These are phyloP conservation scores for Globisporangium ultimum DNA, from an alignment of 352 stramenopile species.

Conservation along the genomic window DNA sequence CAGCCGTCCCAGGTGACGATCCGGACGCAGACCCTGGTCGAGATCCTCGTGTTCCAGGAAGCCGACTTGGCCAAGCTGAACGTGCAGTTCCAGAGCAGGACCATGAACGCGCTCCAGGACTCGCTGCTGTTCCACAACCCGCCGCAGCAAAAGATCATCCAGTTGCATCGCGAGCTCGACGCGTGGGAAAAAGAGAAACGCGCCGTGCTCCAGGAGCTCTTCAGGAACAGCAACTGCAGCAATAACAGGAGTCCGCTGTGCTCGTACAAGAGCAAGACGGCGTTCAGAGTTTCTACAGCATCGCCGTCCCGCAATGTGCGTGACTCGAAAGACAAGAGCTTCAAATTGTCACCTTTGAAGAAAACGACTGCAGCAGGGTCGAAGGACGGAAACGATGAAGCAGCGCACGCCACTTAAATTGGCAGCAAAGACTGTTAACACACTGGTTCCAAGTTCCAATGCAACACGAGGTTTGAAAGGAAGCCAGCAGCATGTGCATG, in stretches of 20 bases:
- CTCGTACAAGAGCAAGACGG: neutral
- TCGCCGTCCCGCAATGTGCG: neutral
- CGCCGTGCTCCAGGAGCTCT: conserved; percentile 47
- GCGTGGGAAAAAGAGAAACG: conserved; percentile 51
- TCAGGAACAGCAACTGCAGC: conserved; percentile 7
- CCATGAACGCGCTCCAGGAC: conserved; percentile 75
- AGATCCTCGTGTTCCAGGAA: conserved; percentile 57
- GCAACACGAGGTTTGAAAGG: too few species aligned
- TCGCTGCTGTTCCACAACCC: conserved; percentile 80
- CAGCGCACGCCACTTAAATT: too few species aligned
- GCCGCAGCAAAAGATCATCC: conserved; percentile 67
- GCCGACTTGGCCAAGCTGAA: conserved; percentile 47
- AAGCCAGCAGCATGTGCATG: too few species aligned
- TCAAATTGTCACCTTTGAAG: conserved; percentile 10
- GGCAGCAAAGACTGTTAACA: too few species aligned
- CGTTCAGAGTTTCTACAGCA: too few species aligned
- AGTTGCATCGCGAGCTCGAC: conserved; percentile 47
- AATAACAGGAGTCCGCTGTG: neutral
- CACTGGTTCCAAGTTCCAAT: too few species aligned
- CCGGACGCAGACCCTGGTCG: conserved; percentile 56
- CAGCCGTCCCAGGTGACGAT: conserved; percentile 63
- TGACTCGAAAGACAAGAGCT: neutral
- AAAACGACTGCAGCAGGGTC: neutral
- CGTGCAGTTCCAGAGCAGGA: conserved; percentile 68
- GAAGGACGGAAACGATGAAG: neutral